phyloP scores from a whole-genome alignment of 1,284 basidiomycete genomes.

The Lentinula novae-zelandiae region DNA sequence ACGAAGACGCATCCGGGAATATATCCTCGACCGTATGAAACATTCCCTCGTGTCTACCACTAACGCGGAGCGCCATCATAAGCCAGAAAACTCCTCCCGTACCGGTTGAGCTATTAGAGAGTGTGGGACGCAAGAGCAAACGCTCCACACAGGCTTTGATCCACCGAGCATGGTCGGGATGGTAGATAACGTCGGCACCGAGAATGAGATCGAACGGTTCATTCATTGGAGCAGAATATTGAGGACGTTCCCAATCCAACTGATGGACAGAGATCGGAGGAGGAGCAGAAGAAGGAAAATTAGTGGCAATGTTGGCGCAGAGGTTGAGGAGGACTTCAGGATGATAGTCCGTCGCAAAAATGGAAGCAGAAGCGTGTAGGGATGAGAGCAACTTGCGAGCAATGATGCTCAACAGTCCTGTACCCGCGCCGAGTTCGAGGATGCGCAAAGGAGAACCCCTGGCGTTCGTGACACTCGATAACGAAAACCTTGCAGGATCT shows the following conservation, averaged over 20 bases:
- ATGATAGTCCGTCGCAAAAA: conserved; percentile 80
- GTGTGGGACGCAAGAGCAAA: conserved; percentile 35
- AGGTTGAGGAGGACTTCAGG: conserved; percentile 75
- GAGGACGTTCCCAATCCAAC: conserved; percentile 71
- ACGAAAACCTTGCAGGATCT: conserved; percentile 45
- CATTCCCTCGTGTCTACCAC: conserved; percentile 65
- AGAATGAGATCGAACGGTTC: conserved; percentile 51
- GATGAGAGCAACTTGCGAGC: conserved; percentile 39
- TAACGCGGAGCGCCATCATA: conserved; percentile 64
- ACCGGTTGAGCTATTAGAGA: background rate
- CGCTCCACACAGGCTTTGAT: conserved; percentile 56
- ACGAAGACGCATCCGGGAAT: conserved; percentile 36
- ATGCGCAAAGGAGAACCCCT: conserved; percentile 37
- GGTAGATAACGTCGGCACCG: conserved; percentile 74
- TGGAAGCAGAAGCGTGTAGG: conserved; percentile 1
- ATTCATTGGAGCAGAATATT: conserved; percentile 30
- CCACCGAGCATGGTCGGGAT: conserved; percentile 63
- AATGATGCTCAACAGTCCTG: conserved; percentile 77
- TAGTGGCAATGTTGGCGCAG: conserved; percentile 56
- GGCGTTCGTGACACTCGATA: conserved; percentile 3
- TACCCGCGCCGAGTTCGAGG: conserved; percentile 86
- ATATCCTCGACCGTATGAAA: conserved; percentile 50
- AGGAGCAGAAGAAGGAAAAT: conserved; percentile 33
- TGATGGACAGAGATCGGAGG: conserved; percentile 37
- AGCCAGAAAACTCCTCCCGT: conserved; percentile 62